A percentile compares a stretch with the other conserved stretches of the same genome.
Evolutionary conservation across 768 basidiomycete genomes (phyloP).

Genomic region (Tulasnella calospora): DNA sequence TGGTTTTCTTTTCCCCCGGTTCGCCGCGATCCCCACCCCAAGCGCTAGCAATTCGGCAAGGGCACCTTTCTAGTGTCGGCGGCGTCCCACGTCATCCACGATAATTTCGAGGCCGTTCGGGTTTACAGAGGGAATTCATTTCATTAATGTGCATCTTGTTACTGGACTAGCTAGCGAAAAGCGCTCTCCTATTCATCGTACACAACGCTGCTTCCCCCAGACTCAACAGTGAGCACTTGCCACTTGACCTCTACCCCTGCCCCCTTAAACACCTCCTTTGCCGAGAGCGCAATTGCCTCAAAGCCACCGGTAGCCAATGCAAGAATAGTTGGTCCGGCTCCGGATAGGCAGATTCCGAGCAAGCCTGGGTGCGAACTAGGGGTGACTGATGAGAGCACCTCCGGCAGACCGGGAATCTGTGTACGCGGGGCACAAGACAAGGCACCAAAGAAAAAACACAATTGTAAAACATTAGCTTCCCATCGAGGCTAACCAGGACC

Average conservation of each 20-base stretch:
- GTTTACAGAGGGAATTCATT: neutral
- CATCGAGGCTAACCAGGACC: conserved; percentile 14
- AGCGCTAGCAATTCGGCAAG: neutral
- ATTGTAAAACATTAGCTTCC: neutral
- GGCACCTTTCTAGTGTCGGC: neutral
- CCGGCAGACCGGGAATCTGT: conserved; percentile 92
- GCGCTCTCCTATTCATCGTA: neutral
- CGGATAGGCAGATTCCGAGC: conserved; percentile 94
- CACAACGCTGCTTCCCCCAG: conserved; percentile 37
- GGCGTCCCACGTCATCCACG: neutral
- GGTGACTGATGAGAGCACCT: conserved; percentile 84
- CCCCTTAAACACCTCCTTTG: conserved; percentile 62
- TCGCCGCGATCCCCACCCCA: neutral
- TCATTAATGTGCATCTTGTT: neutral
- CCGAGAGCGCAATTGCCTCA: conserved; percentile 78
- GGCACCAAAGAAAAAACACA: neutral
- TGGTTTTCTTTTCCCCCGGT: neutral
- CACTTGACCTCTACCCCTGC: conserved; percentile 81
- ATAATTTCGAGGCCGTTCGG: neutral
- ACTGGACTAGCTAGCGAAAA: neutral
- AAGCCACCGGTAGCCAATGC: conserved; percentile 85
- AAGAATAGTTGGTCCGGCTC: conserved; percentile 95
- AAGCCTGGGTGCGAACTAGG: conserved; percentile 89
- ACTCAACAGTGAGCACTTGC: conserved; percentile 72
- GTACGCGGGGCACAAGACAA: neutral